Base-by-base conservation (phyloP, 345 rosid genomes). In the Turritis glabra region DNA sequence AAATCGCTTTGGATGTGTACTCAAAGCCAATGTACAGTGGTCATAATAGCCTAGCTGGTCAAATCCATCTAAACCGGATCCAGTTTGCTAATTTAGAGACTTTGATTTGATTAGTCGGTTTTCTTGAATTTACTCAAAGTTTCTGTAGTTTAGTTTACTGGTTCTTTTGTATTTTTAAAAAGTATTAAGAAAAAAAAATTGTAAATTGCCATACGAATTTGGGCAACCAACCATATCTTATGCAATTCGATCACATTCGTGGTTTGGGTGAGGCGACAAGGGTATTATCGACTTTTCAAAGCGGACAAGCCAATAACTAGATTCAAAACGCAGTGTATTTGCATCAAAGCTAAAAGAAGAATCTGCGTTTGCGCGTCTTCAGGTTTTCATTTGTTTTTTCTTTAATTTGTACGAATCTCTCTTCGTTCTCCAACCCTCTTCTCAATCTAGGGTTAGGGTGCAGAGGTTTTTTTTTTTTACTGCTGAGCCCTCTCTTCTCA, bases 401-500 rank as follows among this genome's bases (percentile, higher is more conserved):
- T 7, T 27, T 7, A 56, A 69, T 38, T 22, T 60, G 47, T 33
- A n/a, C 52, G 70, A 44, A 32, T 64, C 73, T 60, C n/a, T n/a
- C 61, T 72, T 71, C 73, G 7, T 2, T 50, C 60, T 51, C 40
- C 23, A 18, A 5, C 10, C 60, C 14, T 41, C 10, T 12, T 35
- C 64, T 71, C 68, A 33, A 51, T 65, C 71, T 51, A 77, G 87
- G 85, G 87, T 85, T 83, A 80, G 90, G 87, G 88, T 5, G 63
- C 77, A 47, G 46, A 62, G 62, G 22, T 11, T 33, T 51, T 50
- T 67, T 8, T 22, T 7, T n/a, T n/a, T n/a, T 19, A 22, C 32
- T 5, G 6, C 35, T 19, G 14, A 59, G 19, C 44, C n/a, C 80
- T 77, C 61, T 73, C 46, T 23, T 69, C 29, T 26, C 44, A 60